These are phyloP conservation scores for Heterobasidion parviporum DNA, from an alignment of 1,284 basidiomycete species.

Conservation along the genomic window DNA sequence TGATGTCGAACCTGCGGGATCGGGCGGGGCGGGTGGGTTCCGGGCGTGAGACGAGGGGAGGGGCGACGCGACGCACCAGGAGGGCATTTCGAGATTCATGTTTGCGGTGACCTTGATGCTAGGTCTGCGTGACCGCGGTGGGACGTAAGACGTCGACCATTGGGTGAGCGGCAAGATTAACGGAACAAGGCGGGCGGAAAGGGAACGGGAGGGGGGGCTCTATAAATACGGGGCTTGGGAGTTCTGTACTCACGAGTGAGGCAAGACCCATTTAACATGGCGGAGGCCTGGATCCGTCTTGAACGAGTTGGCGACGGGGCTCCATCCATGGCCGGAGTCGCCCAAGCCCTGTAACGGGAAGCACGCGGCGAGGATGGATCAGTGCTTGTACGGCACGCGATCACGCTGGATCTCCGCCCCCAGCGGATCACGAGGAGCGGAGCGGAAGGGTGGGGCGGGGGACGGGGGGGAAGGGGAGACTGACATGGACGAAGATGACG, in stretches of 20 bases:
- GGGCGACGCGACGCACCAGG: constrained; percentile 41
- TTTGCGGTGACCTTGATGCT: constrained; percentile 59
- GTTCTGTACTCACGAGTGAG: constrained; percentile 51
- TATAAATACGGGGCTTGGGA: not conserved
- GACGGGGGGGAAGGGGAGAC: constrained; percentile 16
- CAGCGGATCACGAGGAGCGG: too few species aligned
- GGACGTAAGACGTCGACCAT: too few species aligned
- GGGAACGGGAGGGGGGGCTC: not conserved
- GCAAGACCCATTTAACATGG: constrained; percentile 80
- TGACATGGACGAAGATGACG: constrained; percentile 83
- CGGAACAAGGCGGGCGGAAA: not conserved
- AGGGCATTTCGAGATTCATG: constrained; percentile 58
- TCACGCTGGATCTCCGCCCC: too few species aligned
- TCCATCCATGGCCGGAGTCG: constrained; percentile 71
- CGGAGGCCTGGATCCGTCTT: constrained; percentile 39
- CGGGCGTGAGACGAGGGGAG: constrained; percentile 1
- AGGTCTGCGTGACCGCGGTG: constrained; percentile 30
- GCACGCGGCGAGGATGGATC: not conserved
- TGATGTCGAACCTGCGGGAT: constrained; percentile 66
- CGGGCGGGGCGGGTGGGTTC: not conserved
- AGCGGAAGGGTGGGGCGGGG: too few species aligned
- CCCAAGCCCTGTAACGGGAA: constrained; percentile 52
- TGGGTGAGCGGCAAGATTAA: not conserved
- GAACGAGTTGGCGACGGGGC: constrained; percentile 66
- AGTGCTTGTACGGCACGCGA: too few species aligned